Conservation (phyloP, 2,329 filamentous ascomycete genomes). For the Penicillium verrucosum region DNA sequence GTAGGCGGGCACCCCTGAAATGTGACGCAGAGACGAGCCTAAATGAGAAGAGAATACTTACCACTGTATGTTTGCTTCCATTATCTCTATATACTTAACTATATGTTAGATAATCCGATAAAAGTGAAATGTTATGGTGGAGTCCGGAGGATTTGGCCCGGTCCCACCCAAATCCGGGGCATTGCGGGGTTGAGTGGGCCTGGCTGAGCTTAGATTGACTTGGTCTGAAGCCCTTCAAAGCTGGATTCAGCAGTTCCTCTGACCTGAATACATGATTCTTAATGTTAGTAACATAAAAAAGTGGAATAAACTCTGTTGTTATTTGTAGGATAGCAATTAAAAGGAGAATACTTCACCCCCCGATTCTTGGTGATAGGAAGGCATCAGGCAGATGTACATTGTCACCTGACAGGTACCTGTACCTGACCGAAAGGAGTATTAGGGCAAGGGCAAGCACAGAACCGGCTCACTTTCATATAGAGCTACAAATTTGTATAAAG, state of each 20-base stretch:
- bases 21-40: not conserved
- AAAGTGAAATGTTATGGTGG: constrained; percentile 4
- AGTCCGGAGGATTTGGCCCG: constrained; percentile 4
- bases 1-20: constrained; percentile 7
- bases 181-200: constrained; percentile 10
- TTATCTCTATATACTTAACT: not conserved
- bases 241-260: not conserved
- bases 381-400: too few relatives aligned
- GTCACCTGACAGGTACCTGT: not conserved
- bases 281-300: too few relatives aligned
- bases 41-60: not conserved
- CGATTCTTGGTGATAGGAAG: not conserved
- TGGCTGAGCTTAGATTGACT: constrained; percentile 6
- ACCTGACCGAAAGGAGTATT: not conserved
- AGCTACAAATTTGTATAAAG: not conserved
- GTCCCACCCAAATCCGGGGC: constrained; percentile 10
- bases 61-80: not conserved
- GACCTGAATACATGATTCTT: accelerated
- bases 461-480: not conserved
- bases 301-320: not conserved
- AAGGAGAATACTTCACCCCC: not conserved
- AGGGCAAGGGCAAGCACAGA: not conserved
- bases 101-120: not conserved
- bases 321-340: not conserved
- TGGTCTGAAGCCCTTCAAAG: not conserved